phyloP scores from a whole-genome alignment of 345 rosid genomes.

The Linum tenue region DNA sequence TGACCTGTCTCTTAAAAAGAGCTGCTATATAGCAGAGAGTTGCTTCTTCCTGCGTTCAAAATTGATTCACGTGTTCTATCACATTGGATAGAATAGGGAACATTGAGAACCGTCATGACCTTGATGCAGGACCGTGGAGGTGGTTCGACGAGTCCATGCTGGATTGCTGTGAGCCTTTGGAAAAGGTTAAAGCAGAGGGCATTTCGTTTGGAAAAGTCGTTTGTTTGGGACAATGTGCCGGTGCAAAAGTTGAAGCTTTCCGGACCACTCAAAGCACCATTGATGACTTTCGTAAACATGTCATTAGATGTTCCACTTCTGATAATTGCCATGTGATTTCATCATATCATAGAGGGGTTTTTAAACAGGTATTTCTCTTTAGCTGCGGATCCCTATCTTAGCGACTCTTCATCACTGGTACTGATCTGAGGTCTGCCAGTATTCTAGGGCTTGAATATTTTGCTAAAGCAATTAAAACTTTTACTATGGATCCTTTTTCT shows the following conservation, averaged over 20 bases:
- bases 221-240: slow-evolving; percentile 84
- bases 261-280: slow-evolving; percentile 67
- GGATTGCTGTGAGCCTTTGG: slow-evolving; percentile 88
- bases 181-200: slow-evolving; percentile 68
- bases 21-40: no score
- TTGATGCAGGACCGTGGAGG: slow-evolving; percentile 87
- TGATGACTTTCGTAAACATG: slow-evolving; percentile 63
- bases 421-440: neutral
- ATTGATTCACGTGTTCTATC: no score
- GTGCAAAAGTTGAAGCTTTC: slow-evolving; percentile 84
- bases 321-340: slow-evolving; percentile 74
- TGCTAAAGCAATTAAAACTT: no score
- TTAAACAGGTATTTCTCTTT: slow-evolving; percentile 50
- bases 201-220: slow-evolving; percentile 85
- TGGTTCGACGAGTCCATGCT: slow-evolving; percentile 98
- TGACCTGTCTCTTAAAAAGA: no score
- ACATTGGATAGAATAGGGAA: neutral
- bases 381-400: neutral
- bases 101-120: neutral
- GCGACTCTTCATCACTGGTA: no score
- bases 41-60: no score
- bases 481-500: neutral
- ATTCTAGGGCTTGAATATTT: slow-evolving; percentile 1
- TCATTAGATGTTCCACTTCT: slow-evolving; percentile 53
- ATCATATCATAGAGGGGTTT: slow-evolving; percentile 58